Conservation (phyloP, 805 yeast species). For the Wickerhamiella lipophila region DNA sequence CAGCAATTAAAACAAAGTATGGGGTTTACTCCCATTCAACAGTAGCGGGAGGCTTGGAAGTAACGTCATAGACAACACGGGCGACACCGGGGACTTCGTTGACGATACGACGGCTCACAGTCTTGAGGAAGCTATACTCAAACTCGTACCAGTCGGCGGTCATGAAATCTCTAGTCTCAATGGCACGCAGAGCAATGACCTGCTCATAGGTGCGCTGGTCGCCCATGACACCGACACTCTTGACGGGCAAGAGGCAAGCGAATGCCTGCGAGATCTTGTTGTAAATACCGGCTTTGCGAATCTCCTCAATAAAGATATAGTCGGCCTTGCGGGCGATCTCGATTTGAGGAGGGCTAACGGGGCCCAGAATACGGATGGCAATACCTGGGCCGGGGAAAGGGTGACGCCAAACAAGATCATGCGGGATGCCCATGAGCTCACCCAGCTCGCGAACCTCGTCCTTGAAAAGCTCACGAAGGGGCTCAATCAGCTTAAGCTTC, state of each 20-base stretch:
- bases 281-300: conserved; percentile 83
- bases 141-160: conserved; percentile 98
- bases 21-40: conserved; percentile 91
- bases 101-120: conserved; percentile 88
- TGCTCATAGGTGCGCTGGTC: conserved; percentile 99
- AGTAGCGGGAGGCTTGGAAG: conserved; percentile 99
- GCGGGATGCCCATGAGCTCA: conserved; percentile 86
- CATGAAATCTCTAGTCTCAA: conserved; percentile 97
- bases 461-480: conserved; percentile 94
- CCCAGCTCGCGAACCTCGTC: conserved; percentile 98
- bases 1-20: neutral
- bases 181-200: conserved; percentile 97
- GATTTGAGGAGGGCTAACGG: conserved; percentile 85
- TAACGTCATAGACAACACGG: conserved; percentile 95
- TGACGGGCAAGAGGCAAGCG: conserved; percentile 92
- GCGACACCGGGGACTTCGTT: conserved; percentile 99
- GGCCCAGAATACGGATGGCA: conserved; percentile 96
- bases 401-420: conserved; percentile 98
- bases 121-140: conserved; percentile 83
- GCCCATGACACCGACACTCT: conserved; percentile 99
- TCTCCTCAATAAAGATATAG: conserved; percentile 89
- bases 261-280: conserved; percentile 92
- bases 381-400: conserved; percentile 99
- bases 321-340: conserved; percentile 97
- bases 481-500: conserved; percentile 97